A percentile compares a stretch with the other conserved stretches of the same genome.
Evolutionary conservation across 495 filamentous ascomycete genomes (phyloP).

Genomic region (Neurospora cerealis): DNA sequence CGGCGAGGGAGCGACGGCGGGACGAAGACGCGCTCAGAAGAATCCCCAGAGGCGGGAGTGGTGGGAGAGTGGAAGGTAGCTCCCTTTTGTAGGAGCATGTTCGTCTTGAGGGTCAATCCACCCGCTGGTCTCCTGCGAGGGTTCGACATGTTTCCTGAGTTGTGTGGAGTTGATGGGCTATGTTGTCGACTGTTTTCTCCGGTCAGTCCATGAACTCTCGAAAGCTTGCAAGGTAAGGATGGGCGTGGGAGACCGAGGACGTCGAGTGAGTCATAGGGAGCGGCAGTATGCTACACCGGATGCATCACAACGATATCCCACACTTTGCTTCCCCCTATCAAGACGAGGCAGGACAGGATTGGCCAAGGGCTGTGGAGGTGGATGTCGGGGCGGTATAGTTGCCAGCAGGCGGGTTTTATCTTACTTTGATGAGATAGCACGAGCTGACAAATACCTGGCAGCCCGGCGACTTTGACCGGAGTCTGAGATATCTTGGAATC

Average conservation of each 20-base stretch:
- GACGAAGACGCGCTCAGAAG: constrained; percentile 35
- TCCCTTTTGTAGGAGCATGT: constrained; percentile 48
- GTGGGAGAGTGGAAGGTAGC: constrained; percentile 52
- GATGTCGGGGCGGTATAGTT: neutral
- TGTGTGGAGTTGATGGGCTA: constrained; percentile 22
- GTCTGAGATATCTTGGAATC: neutral
- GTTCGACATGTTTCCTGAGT: constrained; percentile 39
- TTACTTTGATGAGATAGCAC: constrained; percentile 3
- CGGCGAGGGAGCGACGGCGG: constrained; percentile 46
- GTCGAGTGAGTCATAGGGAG: constrained; percentile 21
- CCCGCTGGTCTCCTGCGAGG: constrained; percentile 38
- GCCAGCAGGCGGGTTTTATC: constrained; percentile 1
- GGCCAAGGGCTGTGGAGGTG: constrained; percentile 9
- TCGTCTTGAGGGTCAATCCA: constrained; percentile 40
- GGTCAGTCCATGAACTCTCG: constrained; percentile 19
- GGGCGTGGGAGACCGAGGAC: constrained; percentile 3
- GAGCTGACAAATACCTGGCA: constrained; percentile 2
- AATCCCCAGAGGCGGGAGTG: constrained; percentile 26
- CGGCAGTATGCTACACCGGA: constrained; percentile 8
- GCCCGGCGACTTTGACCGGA: constrained; percentile 1
- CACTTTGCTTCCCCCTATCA: neutral
- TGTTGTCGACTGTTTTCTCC: constrained; percentile 16
- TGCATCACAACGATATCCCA: constrained; percentile 5
- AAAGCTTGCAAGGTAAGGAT: constrained; percentile 13
- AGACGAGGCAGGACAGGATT: constrained; percentile 7